These are phyloP conservation scores for Limtongia smithiae DNA, from an alignment of 805 yeast genomes.

Conservation along the genomic window DNA sequence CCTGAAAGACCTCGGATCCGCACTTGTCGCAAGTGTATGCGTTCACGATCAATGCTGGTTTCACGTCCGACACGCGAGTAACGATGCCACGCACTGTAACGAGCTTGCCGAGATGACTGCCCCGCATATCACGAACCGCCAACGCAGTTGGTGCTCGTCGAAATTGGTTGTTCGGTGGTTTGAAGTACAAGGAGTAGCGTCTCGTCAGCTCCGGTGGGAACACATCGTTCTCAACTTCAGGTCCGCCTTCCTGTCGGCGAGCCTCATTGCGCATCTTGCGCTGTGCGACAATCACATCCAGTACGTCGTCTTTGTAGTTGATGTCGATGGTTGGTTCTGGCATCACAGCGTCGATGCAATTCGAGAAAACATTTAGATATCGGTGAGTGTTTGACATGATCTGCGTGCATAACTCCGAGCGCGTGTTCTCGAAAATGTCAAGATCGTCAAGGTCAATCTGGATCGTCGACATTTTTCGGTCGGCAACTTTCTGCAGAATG, in stretches of 20 bases:
- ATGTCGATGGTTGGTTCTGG: constrained; percentile 84
- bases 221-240: constrained; percentile 46
- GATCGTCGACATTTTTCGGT: constrained; percentile 69
- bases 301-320: constrained; percentile 77
- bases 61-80: constrained; percentile 93
- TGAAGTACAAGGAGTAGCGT: constrained; percentile 80
- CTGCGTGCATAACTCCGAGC: constrained; percentile 48
- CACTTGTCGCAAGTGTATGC: constrained; percentile 98
- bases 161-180: constrained; percentile 57
- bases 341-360: constrained; percentile 72
- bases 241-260: constrained; percentile 65
- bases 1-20: constrained; percentile 95
- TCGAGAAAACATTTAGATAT: constrained; percentile 71
- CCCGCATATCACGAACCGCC: constrained; percentile 87
- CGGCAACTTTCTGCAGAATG: constrained; percentile 73
- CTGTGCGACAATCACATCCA: constrained; percentile 90
- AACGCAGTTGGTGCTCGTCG: constrained; percentile 48
- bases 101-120: constrained; percentile 75
- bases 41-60: constrained; percentile 83
- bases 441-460: constrained; percentile 82
- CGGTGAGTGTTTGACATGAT: constrained; percentile 73
- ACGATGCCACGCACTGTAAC: constrained; percentile 92
- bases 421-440: constrained; percentile 55
- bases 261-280: constrained; percentile 78
- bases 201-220: constrained; percentile 87